Conservation (phyloP, 2,329 filamentous ascomycete species). For the Fusarium hainanense region DNA sequence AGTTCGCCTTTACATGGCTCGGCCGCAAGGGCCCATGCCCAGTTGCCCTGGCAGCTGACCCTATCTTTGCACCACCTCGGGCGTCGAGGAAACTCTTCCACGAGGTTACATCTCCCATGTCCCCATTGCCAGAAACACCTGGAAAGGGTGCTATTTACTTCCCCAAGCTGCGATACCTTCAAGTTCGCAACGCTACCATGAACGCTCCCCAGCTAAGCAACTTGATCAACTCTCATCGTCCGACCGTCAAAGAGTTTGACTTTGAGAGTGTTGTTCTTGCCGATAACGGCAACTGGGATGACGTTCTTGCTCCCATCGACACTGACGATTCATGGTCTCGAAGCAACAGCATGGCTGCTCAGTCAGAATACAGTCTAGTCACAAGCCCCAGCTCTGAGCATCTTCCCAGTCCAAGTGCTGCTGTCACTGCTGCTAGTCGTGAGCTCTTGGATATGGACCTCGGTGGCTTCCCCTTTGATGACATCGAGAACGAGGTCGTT, state of each 20-base stretch:
- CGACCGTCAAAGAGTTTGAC: slow-evolving; percentile 79
- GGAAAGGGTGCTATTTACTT: slow-evolving; percentile 70
- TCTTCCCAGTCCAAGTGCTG: slow-evolving; percentile 62
- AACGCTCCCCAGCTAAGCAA: slow-evolving; percentile 75
- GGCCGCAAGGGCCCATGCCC: slow-evolving; percentile 81
- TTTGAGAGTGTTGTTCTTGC: slow-evolving; percentile 80
- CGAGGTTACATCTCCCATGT: slow-evolving; percentile 73
- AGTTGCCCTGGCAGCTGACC: slow-evolving; percentile 75
- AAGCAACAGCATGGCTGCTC: slow-evolving; percentile 44
- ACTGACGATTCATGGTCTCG: slow-evolving; percentile 55
- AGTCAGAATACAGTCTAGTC: slow-evolving; percentile 51
- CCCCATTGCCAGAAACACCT: slow-evolving; percentile 66
- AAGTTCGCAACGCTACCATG: slow-evolving; percentile 78
- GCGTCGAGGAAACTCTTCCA: slow-evolving; percentile 69
- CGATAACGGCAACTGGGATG: slow-evolving; percentile 79
- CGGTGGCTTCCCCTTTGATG: slow-evolving; percentile 53
- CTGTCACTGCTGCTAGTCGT: slow-evolving; percentile 63
- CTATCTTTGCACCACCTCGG: slow-evolving; percentile 70
- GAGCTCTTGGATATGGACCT: slow-evolving; percentile 58
- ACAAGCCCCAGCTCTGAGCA: slow-evolving; percentile 52
- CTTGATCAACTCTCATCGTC: slow-evolving; percentile 74
- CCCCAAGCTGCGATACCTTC: slow-evolving; percentile 73
- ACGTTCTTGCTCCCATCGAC: slow-evolving; percentile 78
- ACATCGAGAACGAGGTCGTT: slow-evolving; percentile 48
- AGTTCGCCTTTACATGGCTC: slow-evolving; percentile 81